phyloP scores from a whole-genome alignment of 805 yeast species.

The Hanseniaspora mollemarum region DNA sequence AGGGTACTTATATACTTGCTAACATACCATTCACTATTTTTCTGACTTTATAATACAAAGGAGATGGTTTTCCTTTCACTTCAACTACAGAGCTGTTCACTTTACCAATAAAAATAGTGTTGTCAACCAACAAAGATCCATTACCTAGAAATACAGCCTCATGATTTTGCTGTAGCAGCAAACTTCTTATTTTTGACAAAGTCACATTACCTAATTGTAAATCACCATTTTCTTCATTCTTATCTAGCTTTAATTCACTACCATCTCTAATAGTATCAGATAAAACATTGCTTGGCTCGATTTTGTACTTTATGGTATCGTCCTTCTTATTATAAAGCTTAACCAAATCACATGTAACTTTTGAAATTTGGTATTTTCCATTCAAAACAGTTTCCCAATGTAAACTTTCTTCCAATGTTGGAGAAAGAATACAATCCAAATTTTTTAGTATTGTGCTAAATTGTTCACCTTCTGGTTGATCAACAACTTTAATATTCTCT shows the following conservation, averaged over 20 bases:
- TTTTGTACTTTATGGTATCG: slow-evolving; percentile 19
- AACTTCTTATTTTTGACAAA: slow-evolving; percentile 64
- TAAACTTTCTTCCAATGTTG: slow-evolving; percentile 45
- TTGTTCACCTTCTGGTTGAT: slow-evolving; percentile 34
- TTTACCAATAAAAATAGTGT: slow-evolving; percentile 61
- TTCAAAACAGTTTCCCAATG: slow-evolving; percentile 80
- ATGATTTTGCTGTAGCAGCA: slow-evolving; percentile 46
- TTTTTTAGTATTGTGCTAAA: slow-evolving; percentile 47
- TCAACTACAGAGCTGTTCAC: slow-evolving; percentile 70
- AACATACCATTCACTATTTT: slow-evolving; percentile 59
- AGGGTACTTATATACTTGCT: slow-evolving; percentile 46
- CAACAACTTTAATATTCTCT: slow-evolving; percentile 28
- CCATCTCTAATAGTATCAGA: slow-evolving; percentile 18
- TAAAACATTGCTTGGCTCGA: slow-evolving; percentile 28
- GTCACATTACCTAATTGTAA: slow-evolving; percentile 70
- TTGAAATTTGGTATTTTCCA: slow-evolving; percentile 62
- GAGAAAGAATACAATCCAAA: slow-evolving; percentile 58
- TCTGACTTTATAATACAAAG: slow-evolving; percentile 67
- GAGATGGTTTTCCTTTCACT: slow-evolving; percentile 70
- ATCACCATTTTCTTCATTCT: slow-evolving; percentile 4
- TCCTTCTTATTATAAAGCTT: slow-evolving; percentile 16
- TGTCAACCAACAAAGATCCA: slow-evolving; percentile 80
- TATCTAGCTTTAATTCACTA: slow-evolving; percentile 36
- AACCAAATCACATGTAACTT: slow-evolving; percentile 48
- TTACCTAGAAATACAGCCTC: slow-evolving; percentile 85